Base-by-base conservation (phyloP, 2,329 filamentous ascomycete genomes). In the Pyrenochaeta sp. region DNA sequence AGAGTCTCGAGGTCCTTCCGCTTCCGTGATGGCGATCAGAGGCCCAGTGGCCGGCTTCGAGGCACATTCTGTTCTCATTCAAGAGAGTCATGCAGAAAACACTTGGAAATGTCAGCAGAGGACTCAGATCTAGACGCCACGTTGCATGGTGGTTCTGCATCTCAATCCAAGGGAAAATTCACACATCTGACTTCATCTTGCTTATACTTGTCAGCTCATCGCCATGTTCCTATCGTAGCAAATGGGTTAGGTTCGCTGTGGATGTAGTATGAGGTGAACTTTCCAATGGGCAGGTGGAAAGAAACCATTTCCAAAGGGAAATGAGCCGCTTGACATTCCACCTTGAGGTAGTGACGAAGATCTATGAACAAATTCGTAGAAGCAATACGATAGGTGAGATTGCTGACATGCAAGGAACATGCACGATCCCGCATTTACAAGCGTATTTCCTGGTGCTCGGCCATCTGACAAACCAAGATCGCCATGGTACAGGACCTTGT, bases 31-130 rank as follows among this genome's bases (percentile, higher is more conserved):
- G 45, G 8, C 9, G 30, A 37, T 30, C 10, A 24, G 9, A 37
- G 12, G 22, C 15, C 39, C 50, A 28, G 50, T 52, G 40, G 50
- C 45, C 30, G 32, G 50, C 7, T 28, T 39, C 24, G 42, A 52
- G 19, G 5, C 5, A 47, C 24, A n/a, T 36, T 36, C 15, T 8
- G 22, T 22, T 24, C 15, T 34, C 25, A 34, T 32, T 22, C 19
- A 3, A 22, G 5, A 19, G 15, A 7, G 22, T 22, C 28, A 28
- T 34, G 28, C 28, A 47, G 3, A 28, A 15, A 12, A 22, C 22
- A n/a, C 8, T n/a, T 47, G 28, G 28, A 22, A 7, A 5, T 34
- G 15, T 47, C 15, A 47, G 30, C 45, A 22, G 27, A 13, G 19
- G 10, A 7, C 25, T 22, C 27, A 45, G 22, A 27, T 9, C 3